Base-by-base conservation (phyloP, 768 basidiomycete species). In the Amanita fuliginea region DNA sequence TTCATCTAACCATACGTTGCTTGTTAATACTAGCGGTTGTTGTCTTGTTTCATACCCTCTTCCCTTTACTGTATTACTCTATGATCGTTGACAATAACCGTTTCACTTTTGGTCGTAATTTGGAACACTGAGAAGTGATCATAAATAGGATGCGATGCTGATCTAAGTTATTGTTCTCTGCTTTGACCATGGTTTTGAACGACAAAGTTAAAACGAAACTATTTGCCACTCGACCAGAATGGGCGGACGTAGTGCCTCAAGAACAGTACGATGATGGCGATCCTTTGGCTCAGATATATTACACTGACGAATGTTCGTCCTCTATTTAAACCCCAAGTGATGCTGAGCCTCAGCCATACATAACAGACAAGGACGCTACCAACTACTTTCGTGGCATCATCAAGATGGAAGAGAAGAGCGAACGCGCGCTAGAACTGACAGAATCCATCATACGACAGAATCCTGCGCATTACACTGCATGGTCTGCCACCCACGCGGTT, bases 401-500 rank as follows among this genome's bases (percentile, higher is more conserved):
- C 37, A 80, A 81, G 58, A 67, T 68, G 0, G 79, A 78, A 3
- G 95, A 98, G 70, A 80, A 81, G 68, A 91, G 83, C 53, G 66
- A 73, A 16, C 74, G 95, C 32, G 92, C 85, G 9, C 76, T 99
- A 46, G 77, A 85, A 56, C 73, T 99, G 26, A 99, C 96, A 0
- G 89, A 95, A 64, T 72, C 70, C 34, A 80, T 98, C 57, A 95
- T 99, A 55, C 75, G 84, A 22, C 70, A 86, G 65, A 99, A 99
- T 62, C 94, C 96, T 4, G 92, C 90, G 1, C 96, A 98, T 62
- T 99, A 97, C 61, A 86, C 93, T 45, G 92, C 94, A 56, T 99
- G 96, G 95, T 93, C 61, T 52, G 81, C 60, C n/a, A n/a, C n/a
- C 19, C 16, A 18, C 33, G 40, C 22, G 11, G 14, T 19, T 36